phyloP scores from a whole-genome alignment of 306 rosid genomes.

The Chamaecrista fasciculata region DNA sequence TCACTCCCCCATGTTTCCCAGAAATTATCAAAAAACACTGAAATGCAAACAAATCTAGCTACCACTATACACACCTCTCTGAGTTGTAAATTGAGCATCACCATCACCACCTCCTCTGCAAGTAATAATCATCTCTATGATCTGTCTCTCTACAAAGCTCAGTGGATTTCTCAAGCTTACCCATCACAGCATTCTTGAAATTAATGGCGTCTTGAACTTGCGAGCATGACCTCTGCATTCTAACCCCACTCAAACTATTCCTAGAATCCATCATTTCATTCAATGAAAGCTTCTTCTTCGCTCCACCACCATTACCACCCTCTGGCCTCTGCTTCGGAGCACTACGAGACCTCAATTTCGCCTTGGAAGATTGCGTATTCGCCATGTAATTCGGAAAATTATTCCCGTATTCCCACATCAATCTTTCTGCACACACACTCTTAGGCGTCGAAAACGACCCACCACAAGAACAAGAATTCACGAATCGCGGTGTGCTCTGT shows the following conservation, averaged over 20 bases:
- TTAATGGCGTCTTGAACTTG: conserved; percentile 72
- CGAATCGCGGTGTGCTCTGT: conserved; percentile 84
- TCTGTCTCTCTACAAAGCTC: conserved; percentile 42
- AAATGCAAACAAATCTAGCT: not conserved
- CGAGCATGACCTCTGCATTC: conserved; percentile 87
- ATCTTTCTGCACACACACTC: conserved; percentile 45
- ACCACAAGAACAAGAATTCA: conserved; percentile 47
- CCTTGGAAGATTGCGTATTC: conserved; percentile 74
- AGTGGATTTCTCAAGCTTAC: conserved; percentile 60
- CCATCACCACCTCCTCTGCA: conserved; percentile 40
- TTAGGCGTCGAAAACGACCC: conserved; percentile 61
- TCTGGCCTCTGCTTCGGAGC: conserved; percentile 94
- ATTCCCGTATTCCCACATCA: conserved; percentile 45
- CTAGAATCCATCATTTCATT: conserved; percentile 75
- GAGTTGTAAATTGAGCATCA: too few species aligned
- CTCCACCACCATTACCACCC: too few species aligned
- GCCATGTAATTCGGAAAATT: conserved; percentile 76
- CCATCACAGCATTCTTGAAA: conserved; percentile 88
- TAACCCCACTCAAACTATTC: conserved; percentile 68
- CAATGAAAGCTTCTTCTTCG: conserved; percentile 65
- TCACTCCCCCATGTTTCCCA: conserved; percentile 20
- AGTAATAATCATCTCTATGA: conserved; percentile 17
- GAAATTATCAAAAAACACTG: not conserved
- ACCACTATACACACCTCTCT: not conserved
- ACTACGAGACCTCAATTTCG: conserved; percentile 83